phyloP scores from a whole-genome alignment of 768 basidiomycete genomes.

The Dacryopinax spathularia region DNA sequence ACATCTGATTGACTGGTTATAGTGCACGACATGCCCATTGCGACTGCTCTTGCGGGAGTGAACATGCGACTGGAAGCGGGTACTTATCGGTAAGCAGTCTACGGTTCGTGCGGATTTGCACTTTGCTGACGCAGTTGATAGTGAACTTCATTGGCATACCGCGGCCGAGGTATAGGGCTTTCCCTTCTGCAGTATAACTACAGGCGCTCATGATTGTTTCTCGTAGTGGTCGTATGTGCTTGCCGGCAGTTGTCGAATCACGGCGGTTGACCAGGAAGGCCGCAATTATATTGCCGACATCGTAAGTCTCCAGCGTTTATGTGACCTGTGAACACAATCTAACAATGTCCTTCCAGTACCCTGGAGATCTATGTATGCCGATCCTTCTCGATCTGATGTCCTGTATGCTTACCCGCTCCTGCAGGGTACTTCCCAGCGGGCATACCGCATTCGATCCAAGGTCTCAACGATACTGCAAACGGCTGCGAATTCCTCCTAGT shows the following conservation, averaged over 20 bases:
- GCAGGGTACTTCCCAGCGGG: constrained; percentile 39
- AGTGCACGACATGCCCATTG: constrained; percentile 32
- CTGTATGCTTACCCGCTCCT: too few relatives aligned
- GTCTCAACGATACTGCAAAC: constrained; percentile 17
- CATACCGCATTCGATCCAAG: constrained; percentile 44
- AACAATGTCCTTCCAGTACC: constrained; percentile 24
- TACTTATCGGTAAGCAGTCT: constrained; percentile 28
- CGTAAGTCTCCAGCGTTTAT: constrained; percentile 23
- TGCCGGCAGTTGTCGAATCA: constrained; percentile 24
- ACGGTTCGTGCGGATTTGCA: background rate
- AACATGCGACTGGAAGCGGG: constrained; percentile 38
- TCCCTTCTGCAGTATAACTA: constrained; percentile 28
- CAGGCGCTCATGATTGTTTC: constrained; percentile 27
- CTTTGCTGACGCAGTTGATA: constrained; percentile 7
- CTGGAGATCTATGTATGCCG: constrained; percentile 32
- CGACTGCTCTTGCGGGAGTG: constrained; percentile 30
- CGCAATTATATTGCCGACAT: constrained; percentile 40
- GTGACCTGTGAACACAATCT: background rate
- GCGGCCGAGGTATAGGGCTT: constrained; percentile 30
- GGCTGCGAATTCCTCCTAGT: constrained; percentile 47
- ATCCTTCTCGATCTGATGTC: constrained; percentile 4
- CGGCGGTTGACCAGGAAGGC: constrained; percentile 39
- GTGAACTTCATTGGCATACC: constrained; percentile 43
- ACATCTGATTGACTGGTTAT: background rate
- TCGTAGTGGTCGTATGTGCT: constrained; percentile 11